Percentiles rank a stretch among this genome's conserved stretches.
These are phyloP conservation scores for Nicotiana attenuata DNA, from an alignment of 257 asterid genomes.

Conservation along the genomic window DNA sequence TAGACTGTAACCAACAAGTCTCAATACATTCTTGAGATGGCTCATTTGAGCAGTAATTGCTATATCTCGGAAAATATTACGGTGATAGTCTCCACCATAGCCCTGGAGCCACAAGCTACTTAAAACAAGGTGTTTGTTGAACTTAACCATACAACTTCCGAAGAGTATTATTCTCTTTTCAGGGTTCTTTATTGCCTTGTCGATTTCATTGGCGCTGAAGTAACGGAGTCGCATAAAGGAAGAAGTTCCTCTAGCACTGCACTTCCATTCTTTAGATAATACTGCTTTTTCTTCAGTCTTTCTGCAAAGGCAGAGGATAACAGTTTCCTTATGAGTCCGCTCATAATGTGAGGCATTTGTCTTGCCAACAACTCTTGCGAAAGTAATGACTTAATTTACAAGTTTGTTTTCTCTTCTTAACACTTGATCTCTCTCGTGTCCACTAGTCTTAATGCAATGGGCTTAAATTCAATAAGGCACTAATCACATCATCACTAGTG, in stretches of 20 bases:
- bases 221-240: constrained; percentile 7
- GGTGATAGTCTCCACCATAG: too few species aligned
- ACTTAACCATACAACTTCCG: too few species aligned
- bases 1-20: constrained; percentile 8
- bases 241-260: background rate
- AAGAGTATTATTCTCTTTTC: background rate
- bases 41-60: constrained; percentile 16
- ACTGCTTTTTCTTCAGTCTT: background rate
- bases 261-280: constrained; percentile 1
- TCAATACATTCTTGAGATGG: constrained; percentile 11
- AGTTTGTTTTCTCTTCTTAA: too few species aligned
- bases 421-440: too few species aligned
- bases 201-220: constrained; percentile 3
- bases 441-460: too few species aligned
- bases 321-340: background rate
- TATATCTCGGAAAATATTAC: constrained; percentile 2
- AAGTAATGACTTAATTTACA: too few species aligned
- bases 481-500: too few species aligned
- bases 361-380: too few species aligned
- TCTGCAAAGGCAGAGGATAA: background rate
- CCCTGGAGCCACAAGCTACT: too few species aligned
- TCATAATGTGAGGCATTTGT: too few species aligned
- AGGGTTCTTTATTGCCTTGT: background rate
- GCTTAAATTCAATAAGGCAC: too few species aligned
- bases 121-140: background rate